phyloP scores from a whole-genome alignment of 768 basidiomycete species.

The Rhodotorula graminis region DNA sequence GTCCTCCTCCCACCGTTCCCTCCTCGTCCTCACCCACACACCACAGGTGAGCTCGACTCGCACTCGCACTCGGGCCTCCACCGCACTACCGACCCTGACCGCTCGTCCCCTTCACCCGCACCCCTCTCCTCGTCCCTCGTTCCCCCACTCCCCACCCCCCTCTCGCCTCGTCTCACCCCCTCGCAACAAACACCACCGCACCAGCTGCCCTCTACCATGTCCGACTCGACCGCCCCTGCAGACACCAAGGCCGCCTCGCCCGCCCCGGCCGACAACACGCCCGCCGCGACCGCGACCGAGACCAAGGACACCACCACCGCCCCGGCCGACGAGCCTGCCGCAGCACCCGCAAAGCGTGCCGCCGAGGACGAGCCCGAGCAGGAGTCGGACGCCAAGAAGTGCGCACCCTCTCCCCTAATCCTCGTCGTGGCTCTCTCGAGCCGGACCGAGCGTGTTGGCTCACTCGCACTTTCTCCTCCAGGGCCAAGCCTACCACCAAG shows the following conservation, averaged over 20 bases:
- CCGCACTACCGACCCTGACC: no score
- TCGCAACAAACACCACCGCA: no score
- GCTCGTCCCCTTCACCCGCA: not conserved
- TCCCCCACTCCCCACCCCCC: not conserved
- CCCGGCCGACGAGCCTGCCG: not conserved
- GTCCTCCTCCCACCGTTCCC: not conserved
- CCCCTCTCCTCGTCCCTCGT: not conserved
- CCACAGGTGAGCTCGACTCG: not conserved
- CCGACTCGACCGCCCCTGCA: constrained; percentile 11
- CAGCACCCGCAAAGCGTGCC: constrained; percentile 8
- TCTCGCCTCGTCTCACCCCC: not conserved
- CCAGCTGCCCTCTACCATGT: not conserved
- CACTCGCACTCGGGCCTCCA: no score
- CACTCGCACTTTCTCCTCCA: not conserved
- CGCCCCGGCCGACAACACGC: not conserved
- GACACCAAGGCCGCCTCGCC: constrained; percentile 11
- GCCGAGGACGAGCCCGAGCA: constrained; percentile 24
- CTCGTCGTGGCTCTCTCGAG: not conserved
- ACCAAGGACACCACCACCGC: not conserved
- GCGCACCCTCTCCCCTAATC: not conserved
- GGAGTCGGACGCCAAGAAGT: constrained; percentile 24
- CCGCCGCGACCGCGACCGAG: no score
- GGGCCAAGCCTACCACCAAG: constrained; percentile 7
- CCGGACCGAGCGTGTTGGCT: not conserved
- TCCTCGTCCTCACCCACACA: not conserved